These are phyloP conservation scores for Zymoseptoria pseudotritici DNA, from an alignment of 2,329 filamentous ascomycete genomes.

Conservation along the genomic window DNA sequence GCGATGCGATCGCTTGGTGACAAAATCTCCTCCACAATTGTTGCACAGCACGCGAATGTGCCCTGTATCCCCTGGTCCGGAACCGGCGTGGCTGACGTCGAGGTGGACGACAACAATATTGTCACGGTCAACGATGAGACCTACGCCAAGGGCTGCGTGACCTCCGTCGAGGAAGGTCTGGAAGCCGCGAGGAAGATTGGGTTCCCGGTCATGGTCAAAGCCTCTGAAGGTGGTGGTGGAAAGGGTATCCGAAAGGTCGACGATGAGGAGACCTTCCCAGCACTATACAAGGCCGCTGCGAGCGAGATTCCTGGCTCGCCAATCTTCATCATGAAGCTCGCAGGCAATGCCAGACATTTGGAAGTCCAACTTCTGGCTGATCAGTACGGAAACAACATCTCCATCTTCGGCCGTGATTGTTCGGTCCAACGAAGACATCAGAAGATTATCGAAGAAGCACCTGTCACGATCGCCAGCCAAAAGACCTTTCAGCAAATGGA, in stretches of 20 bases:
- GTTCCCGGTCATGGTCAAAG: slow-evolving; percentile 99
- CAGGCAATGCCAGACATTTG: slow-evolving; percentile 89
- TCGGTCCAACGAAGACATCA: slow-evolving; percentile 97
- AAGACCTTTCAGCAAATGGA: slow-evolving; percentile 94
- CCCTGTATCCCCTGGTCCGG: slow-evolving; percentile 99
- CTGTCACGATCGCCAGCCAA: slow-evolving; percentile 87
- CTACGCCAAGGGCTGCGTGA: slow-evolving; percentile 86
- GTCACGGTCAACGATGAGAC: slow-evolving; percentile 83
- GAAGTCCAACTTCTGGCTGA: slow-evolving; percentile 96
- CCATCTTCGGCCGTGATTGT: slow-evolving; percentile 95
- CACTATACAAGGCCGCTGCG: slow-evolving; percentile 88
- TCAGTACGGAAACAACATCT: slow-evolving; percentile 99
- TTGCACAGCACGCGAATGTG: slow-evolving; percentile 91
- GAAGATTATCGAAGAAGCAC: slow-evolving; percentile 99
- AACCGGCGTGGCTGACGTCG: slow-evolving; percentile 76
- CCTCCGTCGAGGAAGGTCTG: slow-evolving; percentile 82
- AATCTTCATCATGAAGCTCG: slow-evolving; percentile 99
- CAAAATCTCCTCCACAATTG: slow-evolving; percentile 99
- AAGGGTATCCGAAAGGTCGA: slow-evolving; percentile 98
- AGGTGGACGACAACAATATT: slow-evolving; percentile 71
- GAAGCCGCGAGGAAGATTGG: slow-evolving; percentile 81
- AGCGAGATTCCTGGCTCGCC: slow-evolving; percentile 97
- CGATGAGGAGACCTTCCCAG: slow-evolving; percentile 73
- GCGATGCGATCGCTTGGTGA: slow-evolving; percentile 98
- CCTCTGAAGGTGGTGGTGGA: slow-evolving; percentile 97